phyloP scores from a whole-genome alignment of 2,329 filamentous ascomycete genomes.

The Clarireedia monteithiana region DNA sequence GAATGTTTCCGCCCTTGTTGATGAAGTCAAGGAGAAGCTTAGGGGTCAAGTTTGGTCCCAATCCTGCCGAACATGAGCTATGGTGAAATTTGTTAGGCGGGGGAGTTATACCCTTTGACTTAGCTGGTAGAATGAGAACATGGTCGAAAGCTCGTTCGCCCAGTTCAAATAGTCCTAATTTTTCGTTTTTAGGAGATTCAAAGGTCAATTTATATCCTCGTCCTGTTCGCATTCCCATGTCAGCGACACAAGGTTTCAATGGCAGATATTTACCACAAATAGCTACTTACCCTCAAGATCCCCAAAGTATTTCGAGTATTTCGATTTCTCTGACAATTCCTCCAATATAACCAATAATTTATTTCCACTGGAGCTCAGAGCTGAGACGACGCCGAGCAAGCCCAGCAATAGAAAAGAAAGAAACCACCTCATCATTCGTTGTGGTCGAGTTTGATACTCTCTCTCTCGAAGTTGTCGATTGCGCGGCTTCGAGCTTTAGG shows the following conservation, averaged over 20 bases:
- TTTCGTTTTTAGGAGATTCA: conserved; percentile 74
- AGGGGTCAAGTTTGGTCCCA: conserved; percentile 82
- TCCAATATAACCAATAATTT: conserved; percentile 83
- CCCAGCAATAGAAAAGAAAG: conserved; percentile 62
- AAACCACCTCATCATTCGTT: conserved; percentile 60
- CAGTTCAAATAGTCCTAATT: conserved; percentile 71
- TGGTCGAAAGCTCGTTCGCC: conserved; percentile 90
- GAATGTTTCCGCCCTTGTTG: conserved; percentile 84
- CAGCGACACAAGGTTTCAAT: conserved; percentile 7
- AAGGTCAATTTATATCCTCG: conserved; percentile 77
- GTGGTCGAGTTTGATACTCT: conserved; percentile 16
- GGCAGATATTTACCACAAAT: conserved; percentile 10
- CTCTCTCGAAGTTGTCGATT: conserved; percentile 8
- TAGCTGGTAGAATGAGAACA: conserved; percentile 78
- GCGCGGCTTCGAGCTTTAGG: conserved; percentile 27
- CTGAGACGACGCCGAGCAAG: conserved; percentile 60
- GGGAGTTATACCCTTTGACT: conserved; percentile 66
- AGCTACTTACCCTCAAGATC: conserved; percentile 56
- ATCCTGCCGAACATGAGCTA: conserved; percentile 43
- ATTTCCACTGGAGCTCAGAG: conserved; percentile 70
- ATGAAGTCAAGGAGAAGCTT: conserved; percentile 84
- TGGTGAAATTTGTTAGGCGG: conserved; percentile 3
- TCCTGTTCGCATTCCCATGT: conserved; percentile 40
- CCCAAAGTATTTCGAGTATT: conserved; percentile 74
- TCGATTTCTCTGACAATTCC: conserved; percentile 68